phyloP scores from a whole-genome alignment of 1,284 basidiomycete species.

The Afroboletus lepidellus region DNA sequence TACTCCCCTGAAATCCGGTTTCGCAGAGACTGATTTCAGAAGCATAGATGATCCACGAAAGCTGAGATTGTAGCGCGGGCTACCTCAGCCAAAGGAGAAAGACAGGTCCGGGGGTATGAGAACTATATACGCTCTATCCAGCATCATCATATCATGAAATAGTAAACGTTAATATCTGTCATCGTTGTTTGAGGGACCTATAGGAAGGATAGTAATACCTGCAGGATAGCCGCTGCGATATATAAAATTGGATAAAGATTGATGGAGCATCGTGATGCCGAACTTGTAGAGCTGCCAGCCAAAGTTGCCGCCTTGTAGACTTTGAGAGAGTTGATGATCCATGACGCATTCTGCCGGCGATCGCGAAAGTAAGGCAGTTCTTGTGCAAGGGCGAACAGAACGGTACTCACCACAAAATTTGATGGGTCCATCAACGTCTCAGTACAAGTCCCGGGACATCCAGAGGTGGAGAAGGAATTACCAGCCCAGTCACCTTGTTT shows the following conservation, averaged over 20 bases:
- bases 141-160: slow-evolving; percentile 9
- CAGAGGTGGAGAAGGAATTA: slow-evolving; percentile 67
- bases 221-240: slow-evolving; percentile 9
- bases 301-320: slow-evolving; percentile 49
- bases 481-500: slow-evolving; percentile 76
- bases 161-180: slow-evolving; percentile 7
- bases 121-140: slow-evolving; percentile 12
- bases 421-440: slow-evolving; percentile 61
- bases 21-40: slow-evolving; percentile 54
- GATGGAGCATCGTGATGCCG: slow-evolving; percentile 3
- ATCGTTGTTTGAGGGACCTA: slow-evolving; percentile 8
- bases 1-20: slow-evolving; percentile 70
- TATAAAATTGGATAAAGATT: slow-evolving; percentile 4
- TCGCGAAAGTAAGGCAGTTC: background rate
- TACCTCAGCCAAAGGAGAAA: background rate
- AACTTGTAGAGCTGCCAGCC: slow-evolving; percentile 29
- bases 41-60: slow-evolving; percentile 40
- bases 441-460: slow-evolving; percentile 72
- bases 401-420: slow-evolving; percentile 61
- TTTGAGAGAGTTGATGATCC: slow-evolving; percentile 56
- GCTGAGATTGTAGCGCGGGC: slow-evolving; percentile 45
- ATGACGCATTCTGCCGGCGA: slow-evolving; percentile 51
- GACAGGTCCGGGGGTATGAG: slow-evolving; percentile 1
- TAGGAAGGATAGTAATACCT: slow-evolving; percentile 18
- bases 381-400: background rate